Base-by-base conservation (phyloP, 371 early-diverging fungal species). In the Smittium mucronatum region DNA sequence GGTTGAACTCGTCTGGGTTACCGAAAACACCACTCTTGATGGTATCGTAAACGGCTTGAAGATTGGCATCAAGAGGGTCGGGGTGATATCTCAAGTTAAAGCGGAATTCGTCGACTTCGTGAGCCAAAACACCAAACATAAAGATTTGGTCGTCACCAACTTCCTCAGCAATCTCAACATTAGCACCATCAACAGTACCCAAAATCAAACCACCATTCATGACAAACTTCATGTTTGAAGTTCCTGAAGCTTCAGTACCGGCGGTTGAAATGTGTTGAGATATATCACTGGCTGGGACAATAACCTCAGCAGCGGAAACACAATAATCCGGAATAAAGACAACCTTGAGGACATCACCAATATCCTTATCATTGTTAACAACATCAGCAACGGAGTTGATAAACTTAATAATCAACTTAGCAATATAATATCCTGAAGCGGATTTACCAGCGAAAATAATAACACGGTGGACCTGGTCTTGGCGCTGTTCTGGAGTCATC, bases 221-320 rank as follows among this genome's bases (percentile, higher is more conserved):
- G 60, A 94, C 95, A 82, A 95, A 95, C 83, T 95, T 95, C 94
- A 95, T 95, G 85, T 95, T 95, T 59, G 93, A 93, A 2, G 95
- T 95, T 57, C 95, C 95, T 26, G 93, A 92, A n/a, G 95, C 95
- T 78, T 95, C 95, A n/a, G 94, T 95, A 68, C 95, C 95, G 11
- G 95, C 95, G 1, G 94, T 95, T 30, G 89, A 89, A 72, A 89
- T 91, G 75, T 89, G 90, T 80, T 91, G 94, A 47, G 95, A 94
- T 71, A 94, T 90, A 78, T 94, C 95, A 73, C 89, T 89, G 67
- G 95, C 94, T 8, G 95, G 95, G 75, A 92, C 86, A 70, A 94
- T 89, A 70, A 90, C 81, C 80, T 87, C 93, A 31, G 94, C 94
- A 8, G 93, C 81, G 0, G 93, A 90, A 31, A 95, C 95, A 73